Evolutionary conservation across 2,329 filamentous ascomycete genomes (phyloP), one percentile per base, ranked within the genome.

Genomic region (Thelonectria rubi): DNA sequence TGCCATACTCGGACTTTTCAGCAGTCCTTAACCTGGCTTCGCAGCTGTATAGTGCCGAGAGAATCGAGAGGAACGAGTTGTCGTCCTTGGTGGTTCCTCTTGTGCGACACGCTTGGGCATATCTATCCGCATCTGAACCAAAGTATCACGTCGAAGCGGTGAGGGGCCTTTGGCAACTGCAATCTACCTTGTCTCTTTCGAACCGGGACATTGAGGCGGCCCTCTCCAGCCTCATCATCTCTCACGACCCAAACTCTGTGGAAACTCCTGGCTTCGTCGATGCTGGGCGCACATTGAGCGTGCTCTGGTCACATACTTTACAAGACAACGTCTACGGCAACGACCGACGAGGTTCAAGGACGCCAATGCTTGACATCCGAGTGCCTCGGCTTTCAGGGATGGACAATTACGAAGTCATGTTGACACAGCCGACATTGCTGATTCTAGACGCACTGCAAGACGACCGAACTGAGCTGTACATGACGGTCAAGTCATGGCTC

Each of bases 101-200:
- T 20, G 88, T 95, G 15, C 81, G 82, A 2, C 85, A 89, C 58
- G 84, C 94, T 0, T 99, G 95, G 95, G 76, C 80, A 5, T 93
- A 92, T 71, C 79, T 99, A 40, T 91, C 93, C 0, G 89, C 92
- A n/a, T 84, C 88, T 12, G 89, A 90, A 64, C 93, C 94, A 0
- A 97, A 97, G 73, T 96, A 94, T 68, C 95, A 98, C 72, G 94
- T 99, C 32, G 96, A 99, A 78, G 90, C 93, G 17, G 92, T 96
- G 9, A 88, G 91, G 59, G 90, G 88, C 68, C 80, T 99, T 40
- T 97, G 95, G 92, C 88, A 93, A 66, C 80, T 99, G 53, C 93
- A 98, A 69, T 86, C 84, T 21, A 85, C 88, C 1, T 84, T 97
- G 12, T 86, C 89, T 1, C 79, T 84, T 40, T 79, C 84, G 2